These are phyloP conservation scores for Fusarium floridanum DNA, from an alignment of 2,329 filamentous ascomycete genomes.

Conservation along the genomic window DNA sequence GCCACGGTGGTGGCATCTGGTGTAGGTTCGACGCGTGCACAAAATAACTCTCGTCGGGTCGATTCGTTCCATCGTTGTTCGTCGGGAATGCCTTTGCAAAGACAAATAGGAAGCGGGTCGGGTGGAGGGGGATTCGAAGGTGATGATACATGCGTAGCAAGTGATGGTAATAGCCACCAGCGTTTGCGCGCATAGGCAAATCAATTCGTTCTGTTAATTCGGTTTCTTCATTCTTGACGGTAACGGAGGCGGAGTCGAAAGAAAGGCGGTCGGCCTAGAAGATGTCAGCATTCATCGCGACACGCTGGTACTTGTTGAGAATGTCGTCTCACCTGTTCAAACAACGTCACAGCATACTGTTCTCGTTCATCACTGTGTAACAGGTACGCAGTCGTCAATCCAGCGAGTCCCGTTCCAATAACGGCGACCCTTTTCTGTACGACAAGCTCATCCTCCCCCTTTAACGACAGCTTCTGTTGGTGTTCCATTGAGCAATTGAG, in stretches of 20 bases:
- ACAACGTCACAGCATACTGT: slow-evolving; percentile 52
- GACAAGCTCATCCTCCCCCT: not conserved
- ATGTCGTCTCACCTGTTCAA: slow-evolving; percentile 51
- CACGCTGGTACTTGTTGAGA: not conserved
- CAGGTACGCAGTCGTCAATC: slow-evolving; percentile 53
- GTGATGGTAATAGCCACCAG: slow-evolving; percentile 65
- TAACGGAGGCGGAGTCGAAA: slow-evolving; percentile 55
- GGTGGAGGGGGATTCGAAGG: slow-evolving; percentile 62
- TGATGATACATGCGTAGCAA: slow-evolving; percentile 68
- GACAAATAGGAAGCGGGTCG: slow-evolving; percentile 66
- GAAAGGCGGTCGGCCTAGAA: slow-evolving; percentile 51
- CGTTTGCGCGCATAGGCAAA: slow-evolving; percentile 55
- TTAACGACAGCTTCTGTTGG: not conserved
- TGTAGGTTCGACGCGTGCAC: slow-evolving; percentile 68
- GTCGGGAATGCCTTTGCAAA: slow-evolving; percentile 55
- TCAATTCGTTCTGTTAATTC: slow-evolving; percentile 53
- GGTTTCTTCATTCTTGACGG: slow-evolving; percentile 49
- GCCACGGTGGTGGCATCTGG: slow-evolving; percentile 58
- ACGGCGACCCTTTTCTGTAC: slow-evolving; percentile 45
- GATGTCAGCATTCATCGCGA: not conserved
- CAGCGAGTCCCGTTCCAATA: slow-evolving; percentile 55
- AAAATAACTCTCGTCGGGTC: slow-evolving; percentile 57
- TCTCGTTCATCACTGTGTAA: slow-evolving; percentile 48
- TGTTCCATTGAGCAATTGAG: slow-evolving; percentile 5
- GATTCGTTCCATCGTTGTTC: slow-evolving; percentile 13